Evolutionary conservation across 441 rosid genomes (phyloP).

Genomic region (Isatis lusitanica): DNA sequence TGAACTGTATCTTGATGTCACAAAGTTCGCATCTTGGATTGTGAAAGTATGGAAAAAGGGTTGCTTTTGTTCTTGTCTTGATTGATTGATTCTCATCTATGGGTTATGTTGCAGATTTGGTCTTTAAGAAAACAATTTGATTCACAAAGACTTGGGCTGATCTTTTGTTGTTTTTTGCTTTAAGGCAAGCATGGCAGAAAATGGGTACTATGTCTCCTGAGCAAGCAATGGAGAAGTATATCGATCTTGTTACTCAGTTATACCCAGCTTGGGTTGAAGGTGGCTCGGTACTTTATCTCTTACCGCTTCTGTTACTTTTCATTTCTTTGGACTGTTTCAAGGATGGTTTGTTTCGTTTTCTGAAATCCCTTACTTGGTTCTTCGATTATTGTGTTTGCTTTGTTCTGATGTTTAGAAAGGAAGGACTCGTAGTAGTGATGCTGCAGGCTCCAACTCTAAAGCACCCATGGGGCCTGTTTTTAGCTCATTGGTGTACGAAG

Average conservation of each 20-base stretch:
- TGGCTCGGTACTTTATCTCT: conserved; percentile 43
- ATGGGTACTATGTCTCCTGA: conserved; percentile 90
- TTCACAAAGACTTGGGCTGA: conserved; percentile 1
- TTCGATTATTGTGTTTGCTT: background rate
- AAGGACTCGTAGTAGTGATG: conserved; percentile 47
- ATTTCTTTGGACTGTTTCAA: background rate
- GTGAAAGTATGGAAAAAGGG: background rate
- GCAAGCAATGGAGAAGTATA: conserved; percentile 86
- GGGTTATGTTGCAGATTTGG: background rate
- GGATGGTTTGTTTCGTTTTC: background rate
- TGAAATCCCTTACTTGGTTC: conserved; percentile 1
- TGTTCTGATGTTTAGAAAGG: conserved; percentile 40
- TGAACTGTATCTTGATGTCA: background rate
- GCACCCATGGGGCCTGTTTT: conserved; percentile 87
- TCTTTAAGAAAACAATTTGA: background rate
- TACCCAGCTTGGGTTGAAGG: conserved; percentile 80
- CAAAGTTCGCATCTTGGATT: background rate
- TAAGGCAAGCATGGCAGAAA: conserved; percentile 92
- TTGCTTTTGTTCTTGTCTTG: background rate
- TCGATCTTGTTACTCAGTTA: conserved; percentile 70
- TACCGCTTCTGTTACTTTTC: background rate
- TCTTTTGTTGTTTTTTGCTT: background rate
- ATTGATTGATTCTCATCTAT: background rate
- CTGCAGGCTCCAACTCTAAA: conserved; percentile 22
- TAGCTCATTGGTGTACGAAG: conserved; percentile 73